A percentile compares a stretch with the other conserved stretches of the same genome.
phyloP scores from a whole-genome alignment of 1,284 basidiomycete species.

The Vanrija sp. region DNA sequence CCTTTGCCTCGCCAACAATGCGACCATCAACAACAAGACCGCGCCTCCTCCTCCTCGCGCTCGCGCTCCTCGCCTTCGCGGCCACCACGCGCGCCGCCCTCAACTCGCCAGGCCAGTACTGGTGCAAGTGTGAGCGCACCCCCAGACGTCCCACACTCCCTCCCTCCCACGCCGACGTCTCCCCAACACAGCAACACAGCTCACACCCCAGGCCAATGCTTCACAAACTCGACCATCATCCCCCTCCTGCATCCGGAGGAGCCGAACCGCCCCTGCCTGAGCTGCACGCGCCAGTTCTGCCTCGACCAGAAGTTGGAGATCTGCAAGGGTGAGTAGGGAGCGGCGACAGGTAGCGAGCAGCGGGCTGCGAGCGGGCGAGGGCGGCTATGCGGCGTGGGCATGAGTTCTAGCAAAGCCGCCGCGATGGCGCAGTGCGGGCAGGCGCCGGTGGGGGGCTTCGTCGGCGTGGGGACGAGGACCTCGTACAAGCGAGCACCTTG shows the following conservation, averaged over 20 bases:
- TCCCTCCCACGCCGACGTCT: not conserved
- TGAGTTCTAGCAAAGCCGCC: no score
- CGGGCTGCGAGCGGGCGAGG: no score
- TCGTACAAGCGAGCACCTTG: no score
- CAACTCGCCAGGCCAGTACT: slow-evolving; percentile 34
- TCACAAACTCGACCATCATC: slow-evolving; percentile 81
- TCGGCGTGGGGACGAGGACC: not conserved
- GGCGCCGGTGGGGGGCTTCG: no score
- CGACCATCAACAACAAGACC: not conserved
- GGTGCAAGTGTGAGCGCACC: slow-evolving; percentile 45
- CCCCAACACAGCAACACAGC: not conserved
- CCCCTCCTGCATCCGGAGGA: slow-evolving; percentile 75
- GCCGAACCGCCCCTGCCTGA: slow-evolving; percentile 80
- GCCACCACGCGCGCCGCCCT: slow-evolving; percentile 26
- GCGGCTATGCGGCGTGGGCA: no score
- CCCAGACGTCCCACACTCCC: no score
- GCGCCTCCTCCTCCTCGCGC: not conserved
- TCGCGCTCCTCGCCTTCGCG: slow-evolving; percentile 2
- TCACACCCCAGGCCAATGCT: slow-evolving; percentile 71
- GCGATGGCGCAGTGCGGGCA: no score
- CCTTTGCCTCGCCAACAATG: not conserved
- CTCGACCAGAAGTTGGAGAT: slow-evolving; percentile 84
- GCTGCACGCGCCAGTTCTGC: slow-evolving; percentile 93
- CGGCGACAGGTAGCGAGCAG: no score
- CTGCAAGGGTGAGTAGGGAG: slow-evolving; percentile 52